These are phyloP conservation scores for Lachancea nothofagi DNA, from an alignment of 805 yeast species.

Conservation along the genomic window DNA sequence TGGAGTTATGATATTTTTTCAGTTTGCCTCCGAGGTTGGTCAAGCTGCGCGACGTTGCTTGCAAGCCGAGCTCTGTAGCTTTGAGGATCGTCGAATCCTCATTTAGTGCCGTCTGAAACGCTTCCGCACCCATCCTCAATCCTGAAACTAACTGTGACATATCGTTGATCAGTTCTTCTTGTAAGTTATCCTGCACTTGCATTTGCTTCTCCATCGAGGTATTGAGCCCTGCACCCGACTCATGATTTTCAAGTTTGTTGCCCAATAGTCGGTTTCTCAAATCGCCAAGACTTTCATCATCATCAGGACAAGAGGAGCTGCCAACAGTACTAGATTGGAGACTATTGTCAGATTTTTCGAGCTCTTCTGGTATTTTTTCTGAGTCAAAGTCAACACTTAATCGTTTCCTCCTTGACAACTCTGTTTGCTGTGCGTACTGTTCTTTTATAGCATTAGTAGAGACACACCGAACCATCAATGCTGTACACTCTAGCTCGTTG, in stretches of 20 bases:
- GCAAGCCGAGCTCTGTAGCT: slow-evolving; percentile 40
- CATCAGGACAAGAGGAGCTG: slow-evolving; percentile 3
- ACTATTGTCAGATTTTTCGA: not conserved
- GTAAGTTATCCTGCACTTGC: slow-evolving; percentile 34
- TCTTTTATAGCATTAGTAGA: slow-evolving; percentile 9
- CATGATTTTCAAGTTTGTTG: slow-evolving; percentile 10
- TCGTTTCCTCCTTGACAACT: slow-evolving; percentile 17
- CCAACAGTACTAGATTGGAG: not conserved
- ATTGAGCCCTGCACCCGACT: slow-evolving; percentile 1
- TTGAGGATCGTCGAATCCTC: slow-evolving; percentile 36
- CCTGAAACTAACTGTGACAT: slow-evolving; percentile 36
- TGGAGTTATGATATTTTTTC: slow-evolving; percentile 29
- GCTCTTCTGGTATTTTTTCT: slow-evolving; percentile 5
- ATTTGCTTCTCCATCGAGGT: slow-evolving; percentile 33
- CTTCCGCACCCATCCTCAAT: slow-evolving; percentile 37
- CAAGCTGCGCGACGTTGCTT: slow-evolving; percentile 36
- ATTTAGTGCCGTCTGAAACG: slow-evolving; percentile 36
- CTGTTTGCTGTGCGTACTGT: slow-evolving; percentile 18
- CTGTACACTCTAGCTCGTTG: slow-evolving; percentile 5
- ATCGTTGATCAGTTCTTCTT: slow-evolving; percentile 35
- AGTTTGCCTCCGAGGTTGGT: slow-evolving; percentile 29
- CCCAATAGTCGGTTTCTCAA: slow-evolving; percentile 32
- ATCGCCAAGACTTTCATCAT: slow-evolving; percentile 30
- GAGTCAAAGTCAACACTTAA: slow-evolving; percentile 31
- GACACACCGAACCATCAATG: slow-evolving; percentile 1